Base-by-base conservation (phyloP, 139 green algal genomes). In the Dunaliella primolecta region DNA sequence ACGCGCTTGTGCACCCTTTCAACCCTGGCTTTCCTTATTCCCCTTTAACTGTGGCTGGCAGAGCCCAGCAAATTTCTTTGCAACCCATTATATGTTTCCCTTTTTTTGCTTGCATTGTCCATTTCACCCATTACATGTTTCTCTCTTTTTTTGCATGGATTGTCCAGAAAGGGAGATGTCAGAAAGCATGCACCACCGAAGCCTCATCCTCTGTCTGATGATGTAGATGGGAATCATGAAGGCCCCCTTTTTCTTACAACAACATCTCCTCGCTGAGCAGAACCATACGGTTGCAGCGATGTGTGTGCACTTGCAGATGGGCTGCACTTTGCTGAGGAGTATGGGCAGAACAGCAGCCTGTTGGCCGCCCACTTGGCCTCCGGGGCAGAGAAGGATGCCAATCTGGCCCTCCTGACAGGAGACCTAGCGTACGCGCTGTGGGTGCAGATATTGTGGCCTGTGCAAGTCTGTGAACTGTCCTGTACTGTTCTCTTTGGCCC, bases 351-450 rank as follows among this genome's bases (percentile, higher is more conserved):
- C 81, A 85, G 80, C 3, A 77, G 25, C 38, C 78, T 74, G 85
- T 81, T 88, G 56, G 21, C 57, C 2, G 23, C 1, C 34, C 35
- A 38, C 29, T 74, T 88, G 36, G 79, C 36, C 56, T 24, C 37
- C 7, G 83, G 81, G 24, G 24, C 15, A 27, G 84, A 87, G 34
- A 57, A 24, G n/a, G 46, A 79, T 2, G 75, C 83, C 25, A 27
- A 82, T 1, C n/a, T 86, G 55, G 83, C 46, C 15, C 75, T 86
- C 11, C 29, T 86, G 31, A 33, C 77, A 1, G 84, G 84, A 2
- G 84, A 87, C 70, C 78, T 84, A n/a, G 78, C 79, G 1, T 84
- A 84, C 57, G 84, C 79, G 1, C 32, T 84, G 84, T 86, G 76
- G 38, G 83, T 84, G 36, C 2, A 83, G 7, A 30, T 79, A n/a